Percentiles rank a stretch among this genome's conserved stretches.
These are phyloP conservation scores for Dipodascus albidus DNA, from an alignment of 805 yeast genomes.

Conservation along the genomic window DNA sequence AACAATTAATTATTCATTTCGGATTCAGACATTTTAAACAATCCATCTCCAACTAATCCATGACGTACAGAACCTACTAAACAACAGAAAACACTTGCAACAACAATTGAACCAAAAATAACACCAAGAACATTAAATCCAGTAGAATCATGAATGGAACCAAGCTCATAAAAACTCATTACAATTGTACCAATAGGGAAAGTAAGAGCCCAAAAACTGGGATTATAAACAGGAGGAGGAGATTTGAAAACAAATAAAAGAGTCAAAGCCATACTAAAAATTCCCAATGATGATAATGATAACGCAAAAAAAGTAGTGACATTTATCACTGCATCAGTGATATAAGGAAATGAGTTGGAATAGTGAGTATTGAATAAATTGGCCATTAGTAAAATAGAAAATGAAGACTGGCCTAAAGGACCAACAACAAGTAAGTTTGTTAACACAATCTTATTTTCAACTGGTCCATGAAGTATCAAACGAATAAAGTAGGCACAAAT, in stretches of 20 bases:
- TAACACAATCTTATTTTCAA: slow-evolving; percentile 43
- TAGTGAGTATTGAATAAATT: slow-evolving; percentile 25
- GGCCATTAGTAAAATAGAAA: slow-evolving; percentile 49
- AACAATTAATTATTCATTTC: slow-evolving; percentile 6
- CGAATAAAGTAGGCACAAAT: slow-evolving; percentile 50
- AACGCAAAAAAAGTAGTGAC: slow-evolving; percentile 27
- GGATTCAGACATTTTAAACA: slow-evolving; percentile 8
- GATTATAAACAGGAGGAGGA: slow-evolving; percentile 32
- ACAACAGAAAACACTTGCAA: slow-evolving; percentile 31
- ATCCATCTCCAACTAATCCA: slow-evolving; percentile 3
- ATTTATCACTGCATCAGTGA: slow-evolving; percentile 20
- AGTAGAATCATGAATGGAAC: slow-evolving; percentile 25
- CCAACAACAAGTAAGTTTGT: slow-evolving; percentile 65
- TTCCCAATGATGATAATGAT: slow-evolving; percentile 43
- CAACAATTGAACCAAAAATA: slow-evolving; percentile 44
- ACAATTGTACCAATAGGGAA: slow-evolving; percentile 85
- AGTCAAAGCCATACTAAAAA: slow-evolving; percentile 41
- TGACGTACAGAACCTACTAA: slow-evolving; percentile 25
- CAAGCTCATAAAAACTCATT: slow-evolving; percentile 44
- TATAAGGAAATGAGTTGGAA: slow-evolving; percentile 20
- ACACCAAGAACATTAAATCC: slow-evolving; percentile 55
- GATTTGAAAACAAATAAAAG: slow-evolving; percentile 24
- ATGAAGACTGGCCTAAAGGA: slow-evolving; percentile 77
- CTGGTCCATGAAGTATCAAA: slow-evolving; percentile 48
- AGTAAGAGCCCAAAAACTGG: slow-evolving; percentile 73